These are phyloP conservation scores for Tricholoma terreum DNA, from an alignment of 768 basidiomycete species.

Conservation along the genomic window DNA sequence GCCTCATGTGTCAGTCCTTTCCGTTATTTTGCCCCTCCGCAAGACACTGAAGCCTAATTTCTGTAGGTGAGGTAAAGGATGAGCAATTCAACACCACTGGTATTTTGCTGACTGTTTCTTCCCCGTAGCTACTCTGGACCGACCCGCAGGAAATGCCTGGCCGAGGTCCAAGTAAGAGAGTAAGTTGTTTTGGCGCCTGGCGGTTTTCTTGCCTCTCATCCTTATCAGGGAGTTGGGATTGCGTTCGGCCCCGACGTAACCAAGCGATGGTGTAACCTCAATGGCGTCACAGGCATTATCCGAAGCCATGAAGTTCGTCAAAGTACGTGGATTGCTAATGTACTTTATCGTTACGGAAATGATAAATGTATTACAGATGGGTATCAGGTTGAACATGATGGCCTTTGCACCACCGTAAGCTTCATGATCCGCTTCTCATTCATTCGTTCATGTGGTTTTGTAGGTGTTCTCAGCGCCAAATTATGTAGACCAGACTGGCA, in stretches of 20 bases:
- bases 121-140: slow-evolving; percentile 81
- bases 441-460: slow-evolving; percentile 9
- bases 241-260: slow-evolving; percentile 96
- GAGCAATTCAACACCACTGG: background rate
- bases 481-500: slow-evolving; percentile 88
- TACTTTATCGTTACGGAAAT: background rate
- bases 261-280: slow-evolving; percentile 81
- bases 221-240: slow-evolving; percentile 82
- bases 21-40: slow-evolving; percentile 1
- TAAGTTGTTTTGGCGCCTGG: slow-evolving; percentile 33
- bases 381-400: slow-evolving; percentile 92
- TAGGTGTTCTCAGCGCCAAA: slow-evolving; percentile 95
- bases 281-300: slow-evolving; percentile 84
- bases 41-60: slow-evolving; percentile 9
- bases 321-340: slow-evolving; percentile 40
- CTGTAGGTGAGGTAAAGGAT: slow-evolving; percentile 58
- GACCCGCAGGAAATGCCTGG: slow-evolving; percentile 90
- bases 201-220: slow-evolving; percentile 12
- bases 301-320: slow-evolving; percentile 97
- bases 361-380: slow-evolving; percentile 52
- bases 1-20: slow-evolving; percentile 80
- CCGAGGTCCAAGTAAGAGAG: slow-evolving; percentile 94
- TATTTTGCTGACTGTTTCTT: background rate
- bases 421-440: slow-evolving; percentile 1
- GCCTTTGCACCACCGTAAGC: slow-evolving; percentile 86